Evolutionary conservation across 257 asterid species (phyloP), one percentile per base, ranked within the genome.

Genomic region (Nicotiana benthamiana): DNA sequence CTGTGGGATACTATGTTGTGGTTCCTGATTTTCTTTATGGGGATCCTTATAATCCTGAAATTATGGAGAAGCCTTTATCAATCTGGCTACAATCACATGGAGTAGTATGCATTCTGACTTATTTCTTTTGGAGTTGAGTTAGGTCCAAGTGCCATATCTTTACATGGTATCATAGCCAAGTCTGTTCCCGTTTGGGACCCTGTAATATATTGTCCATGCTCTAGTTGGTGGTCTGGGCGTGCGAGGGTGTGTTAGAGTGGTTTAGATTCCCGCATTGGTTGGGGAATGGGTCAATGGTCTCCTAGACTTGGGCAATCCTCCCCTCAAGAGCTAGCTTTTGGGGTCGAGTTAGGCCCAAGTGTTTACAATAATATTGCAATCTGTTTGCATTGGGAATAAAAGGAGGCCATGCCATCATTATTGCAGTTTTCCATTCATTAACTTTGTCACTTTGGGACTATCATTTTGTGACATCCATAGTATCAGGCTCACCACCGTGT

Each of bases 11-110:
- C 86, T 86, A 83, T 28, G 94, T 84, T 51, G 93, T 90, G 78
- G 94, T 86, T 82, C 97, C 97, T 57, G 97, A 89, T 86, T 88
- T 92, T 88, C 83, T 90, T 75, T 13, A 84, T 46, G 93, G 92
- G 22, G 94, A 92, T 75, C 90, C 91, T 9, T 90, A 22, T 24
- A 86, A 86, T 80, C 88, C 87, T 63, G 36, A 85, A n/a, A 83
- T 82, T 79, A 36, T 83, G 20, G 86, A 84, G 56, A 85, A 64
- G 84, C 84, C 89, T 77, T 0, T 84, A 4, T 65, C 46, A n/a
- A 83, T 62, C 65, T 91, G 94, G 96, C 61, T 80, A 80, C 63
- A 87, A 74, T 84, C 17, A 20, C 96, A 91, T 36, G 88, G 78
- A 66, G 82, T 90, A 56, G 96, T 91, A 80, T 51, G 89, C 80